Conservation (phyloP, 768 basidiomycete genomes). For the Pleurotus pulmonarius region DNA sequence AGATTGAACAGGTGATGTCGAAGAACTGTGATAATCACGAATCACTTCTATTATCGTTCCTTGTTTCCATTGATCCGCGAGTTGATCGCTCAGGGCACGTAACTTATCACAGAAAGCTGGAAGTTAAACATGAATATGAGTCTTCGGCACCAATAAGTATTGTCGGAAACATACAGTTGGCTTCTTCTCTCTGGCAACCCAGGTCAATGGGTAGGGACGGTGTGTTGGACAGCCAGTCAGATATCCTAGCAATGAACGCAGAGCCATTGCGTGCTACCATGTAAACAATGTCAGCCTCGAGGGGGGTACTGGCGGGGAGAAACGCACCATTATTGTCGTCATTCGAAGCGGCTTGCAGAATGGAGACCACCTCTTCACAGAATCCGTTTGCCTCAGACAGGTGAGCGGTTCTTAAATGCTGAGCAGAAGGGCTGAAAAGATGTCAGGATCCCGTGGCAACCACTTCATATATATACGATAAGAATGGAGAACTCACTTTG, state of each 20-base stretch:
- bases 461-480: not conserved
- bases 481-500: constrained; percentile 32
- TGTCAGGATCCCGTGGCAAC: constrained; percentile 5
- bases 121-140: constrained; percentile 10
- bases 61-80: constrained; percentile 53
- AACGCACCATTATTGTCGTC: constrained; percentile 31
- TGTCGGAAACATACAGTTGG: constrained; percentile 17
- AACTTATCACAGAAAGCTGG: constrained; percentile 46
- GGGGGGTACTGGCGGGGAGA: not conserved
- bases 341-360: constrained; percentile 33
- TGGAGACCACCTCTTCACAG: constrained; percentile 36
- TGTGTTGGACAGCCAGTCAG: constrained; percentile 42
- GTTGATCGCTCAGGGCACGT: constrained; percentile 36
- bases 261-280: constrained; percentile 25
- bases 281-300: constrained; percentile 14
- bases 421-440: constrained; percentile 32
- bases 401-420: constrained; percentile 41
- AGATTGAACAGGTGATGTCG: not conserved
- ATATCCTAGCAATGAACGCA: constrained; percentile 47
- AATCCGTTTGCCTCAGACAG: constrained; percentile 47
- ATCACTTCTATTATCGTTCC: constrained; percentile 33
- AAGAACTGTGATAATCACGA: constrained; percentile 14
- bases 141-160: not conserved
- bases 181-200: constrained; percentile 33
- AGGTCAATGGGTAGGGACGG: constrained; percentile 41